These are phyloP conservation scores for Nicotiana undulata DNA, from an alignment of 257 asterid genomes.

Conservation along the genomic window DNA sequence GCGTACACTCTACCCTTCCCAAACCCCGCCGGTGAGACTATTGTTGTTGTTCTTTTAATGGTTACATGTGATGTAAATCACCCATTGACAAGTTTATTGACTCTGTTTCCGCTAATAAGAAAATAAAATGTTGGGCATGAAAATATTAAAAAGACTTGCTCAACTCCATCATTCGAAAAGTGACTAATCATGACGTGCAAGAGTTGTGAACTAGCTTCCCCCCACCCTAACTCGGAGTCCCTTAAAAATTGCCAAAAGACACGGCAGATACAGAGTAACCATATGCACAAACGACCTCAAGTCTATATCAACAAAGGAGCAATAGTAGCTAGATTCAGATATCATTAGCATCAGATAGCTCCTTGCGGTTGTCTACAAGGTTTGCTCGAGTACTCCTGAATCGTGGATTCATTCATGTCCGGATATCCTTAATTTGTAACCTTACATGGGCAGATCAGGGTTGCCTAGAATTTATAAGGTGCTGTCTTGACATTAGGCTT, in stretches of 20 bases:
- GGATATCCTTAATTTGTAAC: neutral
- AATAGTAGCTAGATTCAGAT: neutral
- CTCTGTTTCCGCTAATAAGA: neutral
- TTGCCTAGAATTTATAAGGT: constrained; percentile 3
- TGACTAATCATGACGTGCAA: neutral
- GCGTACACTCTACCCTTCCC: too few species aligned
- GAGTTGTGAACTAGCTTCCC: neutral
- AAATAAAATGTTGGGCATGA: too few species aligned
- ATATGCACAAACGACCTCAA: neutral
- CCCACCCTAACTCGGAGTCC: neutral
- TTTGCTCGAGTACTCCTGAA: neutral
- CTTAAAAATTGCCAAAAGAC: neutral
- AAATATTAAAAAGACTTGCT: neutral
- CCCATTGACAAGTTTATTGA: neutral
- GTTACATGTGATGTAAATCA: neutral
- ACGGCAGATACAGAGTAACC: neutral
- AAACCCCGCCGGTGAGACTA: too few species aligned
- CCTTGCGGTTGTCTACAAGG: neutral
- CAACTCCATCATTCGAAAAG: neutral
- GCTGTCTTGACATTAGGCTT: neutral
- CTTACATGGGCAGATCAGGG: neutral
- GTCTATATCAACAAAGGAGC: neutral
- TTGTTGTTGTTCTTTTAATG: neutral
- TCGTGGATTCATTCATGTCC: neutral
- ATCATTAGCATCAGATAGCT: neutral